phyloP scores from a whole-genome alignment of 2,329 filamentous ascomycete species.

The Claviceps purpurea region DNA sequence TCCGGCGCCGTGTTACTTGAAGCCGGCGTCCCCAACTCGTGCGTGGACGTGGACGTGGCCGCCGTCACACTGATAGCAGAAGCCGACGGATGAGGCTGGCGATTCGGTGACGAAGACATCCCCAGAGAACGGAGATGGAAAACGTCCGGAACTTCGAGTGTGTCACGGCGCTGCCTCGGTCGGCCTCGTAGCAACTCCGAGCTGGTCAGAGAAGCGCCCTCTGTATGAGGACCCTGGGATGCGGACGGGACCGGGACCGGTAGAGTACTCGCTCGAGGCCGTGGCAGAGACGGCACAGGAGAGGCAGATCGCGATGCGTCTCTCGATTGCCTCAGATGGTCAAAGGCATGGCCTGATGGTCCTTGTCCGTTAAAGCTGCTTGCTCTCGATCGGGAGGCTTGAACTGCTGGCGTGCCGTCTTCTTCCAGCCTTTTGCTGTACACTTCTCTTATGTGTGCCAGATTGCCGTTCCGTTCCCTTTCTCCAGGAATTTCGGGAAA shows the following conservation, averaged over 20 bases:
- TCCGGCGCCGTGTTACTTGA: background rate
- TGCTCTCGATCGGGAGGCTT: constrained; percentile 18
- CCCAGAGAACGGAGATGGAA: background rate
- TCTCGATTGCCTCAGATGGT: background rate
- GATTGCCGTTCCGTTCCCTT: constrained; percentile 7
- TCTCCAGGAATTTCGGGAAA: constrained; percentile 46
- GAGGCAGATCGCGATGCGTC: constrained; percentile 4
- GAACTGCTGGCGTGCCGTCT: constrained; percentile 17
- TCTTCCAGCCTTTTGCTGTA: constrained; percentile 24
- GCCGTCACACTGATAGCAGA: background rate
- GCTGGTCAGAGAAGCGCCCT: background rate
- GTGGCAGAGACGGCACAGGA: background rate
- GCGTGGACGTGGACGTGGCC: background rate
- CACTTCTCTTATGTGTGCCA: constrained; percentile 24
- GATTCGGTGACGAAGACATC: background rate
- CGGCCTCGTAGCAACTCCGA: constrained; percentile 1
- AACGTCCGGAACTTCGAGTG: constrained; percentile 8
- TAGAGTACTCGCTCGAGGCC: constrained; percentile 6
- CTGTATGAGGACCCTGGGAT: background rate
- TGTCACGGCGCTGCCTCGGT: constrained; percentile 6
- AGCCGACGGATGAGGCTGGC: background rate
- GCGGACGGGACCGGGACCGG: background rate
- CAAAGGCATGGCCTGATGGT: constrained; percentile 2
- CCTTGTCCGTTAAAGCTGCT: constrained; percentile 21
- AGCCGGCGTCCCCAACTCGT: background rate